phyloP scores from a whole-genome alignment of 2,329 filamentous ascomycete species.

The Fusarium torulosum region DNA sequence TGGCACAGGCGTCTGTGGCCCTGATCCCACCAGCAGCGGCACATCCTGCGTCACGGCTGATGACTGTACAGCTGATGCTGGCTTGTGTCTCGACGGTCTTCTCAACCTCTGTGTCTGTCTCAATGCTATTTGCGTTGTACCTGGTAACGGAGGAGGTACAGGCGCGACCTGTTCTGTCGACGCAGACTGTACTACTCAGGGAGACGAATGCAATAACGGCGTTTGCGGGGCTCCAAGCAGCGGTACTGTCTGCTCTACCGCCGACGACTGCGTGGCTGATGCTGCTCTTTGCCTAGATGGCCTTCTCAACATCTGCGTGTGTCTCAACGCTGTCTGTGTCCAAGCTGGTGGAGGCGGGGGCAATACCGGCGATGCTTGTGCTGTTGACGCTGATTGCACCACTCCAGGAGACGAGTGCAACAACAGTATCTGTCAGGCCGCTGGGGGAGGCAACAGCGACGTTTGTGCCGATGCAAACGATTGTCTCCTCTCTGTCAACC shows the following conservation, averaged over 20 bases:
- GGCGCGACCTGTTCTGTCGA: not conserved
- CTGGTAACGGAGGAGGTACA: not conserved
- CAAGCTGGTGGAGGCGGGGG: not conserved
- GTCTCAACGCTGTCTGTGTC: not conserved
- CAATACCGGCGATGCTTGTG: not conserved
- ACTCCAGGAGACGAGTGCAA: not conserved
- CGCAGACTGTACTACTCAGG: constrained; percentile 3
- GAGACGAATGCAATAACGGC: not conserved
- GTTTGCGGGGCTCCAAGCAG: no score
- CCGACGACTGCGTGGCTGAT: not conserved
- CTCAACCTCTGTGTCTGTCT: not conserved
- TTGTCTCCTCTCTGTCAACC: constrained; percentile 4
- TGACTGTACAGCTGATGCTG: not conserved
- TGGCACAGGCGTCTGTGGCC: no score
- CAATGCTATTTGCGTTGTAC: no score
- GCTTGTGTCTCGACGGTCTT: not conserved
- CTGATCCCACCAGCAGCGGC: not conserved
- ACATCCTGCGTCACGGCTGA: not conserved
- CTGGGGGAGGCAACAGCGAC: not conserved
- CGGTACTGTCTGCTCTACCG: not conserved
- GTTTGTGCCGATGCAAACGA: not conserved
- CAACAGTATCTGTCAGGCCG: not conserved
- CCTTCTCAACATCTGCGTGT: not conserved
- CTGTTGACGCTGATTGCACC: constrained; percentile 2
- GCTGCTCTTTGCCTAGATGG: not conserved